Conservation (phyloP, 2,329 filamentous ascomycete genomes). For the Myriosclerotinia duriaeana region DNA sequence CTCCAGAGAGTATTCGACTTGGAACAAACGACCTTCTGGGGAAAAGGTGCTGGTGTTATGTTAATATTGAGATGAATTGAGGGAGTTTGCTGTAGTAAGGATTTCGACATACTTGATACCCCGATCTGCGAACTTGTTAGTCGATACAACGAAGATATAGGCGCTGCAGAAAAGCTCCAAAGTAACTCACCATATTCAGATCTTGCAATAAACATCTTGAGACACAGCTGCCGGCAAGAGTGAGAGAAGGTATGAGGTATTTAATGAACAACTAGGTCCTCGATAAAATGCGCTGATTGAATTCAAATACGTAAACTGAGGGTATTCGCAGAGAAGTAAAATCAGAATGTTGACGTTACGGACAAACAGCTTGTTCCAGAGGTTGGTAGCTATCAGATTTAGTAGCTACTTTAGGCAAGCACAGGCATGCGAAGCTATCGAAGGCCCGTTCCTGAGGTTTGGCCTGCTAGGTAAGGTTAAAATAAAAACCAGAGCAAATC, state of each 20-base stretch:
- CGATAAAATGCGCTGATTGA: not conserved
- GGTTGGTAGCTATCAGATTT: conserved; percentile 24
- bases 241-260: not conserved
- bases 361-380: conserved; percentile 18
- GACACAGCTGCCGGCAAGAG: conserved; percentile 38
- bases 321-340: conserved; percentile 11
- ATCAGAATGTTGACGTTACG: conserved; percentile 21
- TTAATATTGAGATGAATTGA: conserved; percentile 25
- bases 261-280: not conserved
- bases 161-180: conserved; percentile 23
- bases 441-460: conserved; percentile 22
- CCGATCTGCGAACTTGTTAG: conserved; percentile 66
- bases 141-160: conserved; percentile 33
- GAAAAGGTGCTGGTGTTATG: conserved; percentile 80
- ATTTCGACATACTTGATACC: conserved; percentile 80
- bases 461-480: not conserved
- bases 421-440: conserved; percentile 25
- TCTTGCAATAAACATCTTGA: conserved; percentile 98
- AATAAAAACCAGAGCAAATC: not conserved
- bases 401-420: conserved; percentile 25
- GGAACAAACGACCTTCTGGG: conserved; percentile 98
- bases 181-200: conserved; percentile 90
- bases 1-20: conserved; percentile 99
- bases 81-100: conserved; percentile 27
- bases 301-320: not conserved